These are phyloP conservation scores for Fusarium brachygibbosum DNA, from an alignment of 2,329 filamentous ascomycete genomes.

Conservation along the genomic window DNA sequence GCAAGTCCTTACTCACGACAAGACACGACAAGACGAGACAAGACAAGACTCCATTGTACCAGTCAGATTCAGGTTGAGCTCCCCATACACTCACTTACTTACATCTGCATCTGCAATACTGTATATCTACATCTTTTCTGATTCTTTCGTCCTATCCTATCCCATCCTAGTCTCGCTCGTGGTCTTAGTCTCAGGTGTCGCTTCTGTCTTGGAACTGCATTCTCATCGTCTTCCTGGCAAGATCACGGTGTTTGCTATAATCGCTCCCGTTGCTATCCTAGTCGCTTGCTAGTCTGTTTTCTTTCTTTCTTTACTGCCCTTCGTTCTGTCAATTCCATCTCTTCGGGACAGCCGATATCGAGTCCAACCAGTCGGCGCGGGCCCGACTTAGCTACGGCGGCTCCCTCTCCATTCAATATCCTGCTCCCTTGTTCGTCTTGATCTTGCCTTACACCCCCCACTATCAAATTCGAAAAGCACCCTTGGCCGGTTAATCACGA, in stretches of 20 bases:
- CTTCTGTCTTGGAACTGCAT: slow-evolving; percentile 21
- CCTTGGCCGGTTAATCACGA: slow-evolving; percentile 36
- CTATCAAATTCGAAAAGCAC: slow-evolving; percentile 23
- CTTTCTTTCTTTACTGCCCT: slow-evolving; percentile 32
- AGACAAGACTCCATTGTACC: slow-evolving; percentile 35
- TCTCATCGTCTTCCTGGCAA: slow-evolving; percentile 22
- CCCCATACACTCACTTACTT: slow-evolving; percentile 11
- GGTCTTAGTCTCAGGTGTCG: slow-evolving; percentile 13
- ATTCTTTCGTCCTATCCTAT: slow-evolving; percentile 23
- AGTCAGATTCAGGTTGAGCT: slow-evolving; percentile 33
- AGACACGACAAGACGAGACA: slow-evolving; percentile 19
- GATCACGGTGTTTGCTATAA: slow-evolving; percentile 19
- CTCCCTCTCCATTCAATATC: slow-evolving; percentile 37
- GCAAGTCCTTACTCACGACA: slow-evolving; percentile 25
- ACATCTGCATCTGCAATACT: slow-evolving; percentile 16
- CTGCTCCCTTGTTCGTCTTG: slow-evolving; percentile 39
- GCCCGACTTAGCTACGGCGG: slow-evolving; percentile 39
- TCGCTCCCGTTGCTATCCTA: background rate
- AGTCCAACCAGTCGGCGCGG: slow-evolving; percentile 47
- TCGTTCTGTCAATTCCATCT: slow-evolving; percentile 46
- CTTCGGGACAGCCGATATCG: slow-evolving; percentile 43
- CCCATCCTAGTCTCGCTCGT: slow-evolving; percentile 15
- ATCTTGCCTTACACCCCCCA: slow-evolving; percentile 42
- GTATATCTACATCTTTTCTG: slow-evolving; percentile 3
- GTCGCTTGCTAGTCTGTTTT: slow-evolving; percentile 24